Base-by-base conservation (phyloP, 345 rosid genomes). In the Pistacia atlantica region DNA sequence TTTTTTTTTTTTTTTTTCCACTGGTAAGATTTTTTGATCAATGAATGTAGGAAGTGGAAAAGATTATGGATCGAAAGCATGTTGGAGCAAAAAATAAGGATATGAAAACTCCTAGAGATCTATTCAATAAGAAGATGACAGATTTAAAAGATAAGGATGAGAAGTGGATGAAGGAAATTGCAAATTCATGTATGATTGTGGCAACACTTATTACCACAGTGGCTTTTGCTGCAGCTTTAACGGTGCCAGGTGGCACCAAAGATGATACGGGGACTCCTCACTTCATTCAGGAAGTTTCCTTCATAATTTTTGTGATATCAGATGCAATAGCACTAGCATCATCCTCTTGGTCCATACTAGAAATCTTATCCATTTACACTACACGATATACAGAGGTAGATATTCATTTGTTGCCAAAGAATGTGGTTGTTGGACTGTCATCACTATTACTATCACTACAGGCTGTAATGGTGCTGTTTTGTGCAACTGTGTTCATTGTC, bases 221-320 rank as follows among this genome's bases (percentile, higher is more conserved):
- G 33, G 33, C 2, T 31, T 31, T 77, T 17, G 69, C 48, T 0
- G 74, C 80, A 20, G 74, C 62, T 31, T 49, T 69, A n/a, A 49
- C 69, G 2, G 33, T 78, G 6, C 81, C 82, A 31, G 33, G 33
- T 2, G 75, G 78, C 11, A 63, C 61, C 11, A 31, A 46, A 5
- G 56, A 74, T 12, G 60, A 25, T 3, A 60, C 42, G 0, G 78
- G 82, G 3, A 9, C 25, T 20, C 78, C 72, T 1, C 2, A 51
- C 12, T 10, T 52, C 17, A 11, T 13, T 52, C 17, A 4, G 12
- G 5, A 52, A 52, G 13, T 42, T 10, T 45, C 68, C 5, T 77
- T 77, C 56, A 77, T 55, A 25, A 13, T 31, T 57, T 80, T 71
- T 49, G 37, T 59, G 1, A 20, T 75, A 22, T 48, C 71, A 0